These are phyloP conservation scores for Fusarium continuum DNA, from an alignment of 2,329 filamentous ascomycete genomes.

Conservation along the genomic window DNA sequence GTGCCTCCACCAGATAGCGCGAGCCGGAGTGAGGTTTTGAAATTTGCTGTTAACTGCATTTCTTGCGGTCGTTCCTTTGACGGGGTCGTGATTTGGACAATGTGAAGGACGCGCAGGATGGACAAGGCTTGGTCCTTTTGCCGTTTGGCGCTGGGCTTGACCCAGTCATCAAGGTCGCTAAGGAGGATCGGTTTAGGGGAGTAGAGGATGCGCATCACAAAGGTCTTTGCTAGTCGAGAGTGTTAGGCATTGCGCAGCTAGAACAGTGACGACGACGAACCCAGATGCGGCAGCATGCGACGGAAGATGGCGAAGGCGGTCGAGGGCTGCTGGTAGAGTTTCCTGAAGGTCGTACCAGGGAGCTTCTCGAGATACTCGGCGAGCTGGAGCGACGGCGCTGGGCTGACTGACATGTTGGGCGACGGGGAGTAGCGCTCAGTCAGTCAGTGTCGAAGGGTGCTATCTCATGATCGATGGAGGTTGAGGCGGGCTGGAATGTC, in stretches of 20 bases:
- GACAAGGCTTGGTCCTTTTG: constrained; percentile 86
- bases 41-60: constrained; percentile 81
- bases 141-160: constrained; percentile 69
- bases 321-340: constrained; percentile 94
- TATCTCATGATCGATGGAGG: constrained; percentile 39
- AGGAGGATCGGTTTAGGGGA: constrained; percentile 82
- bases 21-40: constrained; percentile 82
- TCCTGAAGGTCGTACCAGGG: constrained; percentile 86
- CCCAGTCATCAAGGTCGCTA: constrained; percentile 86
- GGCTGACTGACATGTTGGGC: constrained; percentile 57
- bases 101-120: constrained; percentile 85
- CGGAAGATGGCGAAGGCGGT: constrained; percentile 95
- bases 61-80: constrained; percentile 72
- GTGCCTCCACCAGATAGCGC: constrained; percentile 88
- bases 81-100: constrained; percentile 72
- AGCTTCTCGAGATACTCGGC: constrained; percentile 95
- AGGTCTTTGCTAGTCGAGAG: constrained; percentile 76
- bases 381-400: constrained; percentile 64
- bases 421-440: constrained; percentile 39
- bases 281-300: constrained; percentile 93
- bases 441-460: constrained; percentile 40
- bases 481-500: background rate
- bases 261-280: constrained; percentile 55
- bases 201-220: constrained; percentile 96
- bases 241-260: constrained; percentile 3